Evolutionary conservation across 1,284 basidiomycete genomes (phyloP).

Genomic region (Amylostereum chailletii): DNA sequence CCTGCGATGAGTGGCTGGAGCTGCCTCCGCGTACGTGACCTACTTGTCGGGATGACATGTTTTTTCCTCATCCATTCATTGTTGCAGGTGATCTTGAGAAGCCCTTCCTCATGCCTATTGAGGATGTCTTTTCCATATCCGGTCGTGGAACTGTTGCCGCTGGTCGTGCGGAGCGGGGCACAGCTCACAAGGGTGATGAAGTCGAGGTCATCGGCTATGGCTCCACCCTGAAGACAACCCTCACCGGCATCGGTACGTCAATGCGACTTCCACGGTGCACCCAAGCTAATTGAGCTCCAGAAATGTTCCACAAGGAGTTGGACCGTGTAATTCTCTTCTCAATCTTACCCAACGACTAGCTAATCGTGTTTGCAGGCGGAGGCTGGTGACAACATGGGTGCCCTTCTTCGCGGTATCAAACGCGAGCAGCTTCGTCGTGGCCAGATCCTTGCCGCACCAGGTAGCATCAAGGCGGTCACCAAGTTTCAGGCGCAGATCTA

Average conservation of each 20-base stretch:
- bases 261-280: neutral
- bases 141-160: slow-evolving; percentile 98
- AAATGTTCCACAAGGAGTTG: slow-evolving; percentile 99
- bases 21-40: slow-evolving; percentile 75
- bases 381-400: slow-evolving; percentile 99
- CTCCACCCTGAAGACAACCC: slow-evolving; percentile 78
- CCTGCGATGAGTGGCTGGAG: slow-evolving; percentile 94
- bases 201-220: slow-evolving; percentile 93
- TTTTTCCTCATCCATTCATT: neutral
- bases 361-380: slow-evolving; percentile 53
- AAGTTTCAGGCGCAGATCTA: slow-evolving; percentile 94
- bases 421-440: slow-evolving; percentile 94
- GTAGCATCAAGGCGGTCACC: slow-evolving; percentile 91
- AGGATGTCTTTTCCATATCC: slow-evolving; percentile 98
- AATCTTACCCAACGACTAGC: neutral
- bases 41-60: neutral
- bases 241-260: slow-evolving; percentile 86
- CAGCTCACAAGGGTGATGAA: slow-evolving; percentile 88
- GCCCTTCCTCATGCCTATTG: slow-evolving; percentile 95
- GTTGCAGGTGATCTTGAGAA: slow-evolving; percentile 86
- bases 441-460: slow-evolving; percentile 85
- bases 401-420: slow-evolving; percentile 93
- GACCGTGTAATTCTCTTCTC: slow-evolving; percentile 55
- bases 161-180: slow-evolving; percentile 92
- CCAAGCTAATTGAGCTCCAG: slow-evolving; percentile 29